phyloP scores from a whole-genome alignment of 371 early-diverging fungal species.

The Mucor lusitanicus region DNA sequence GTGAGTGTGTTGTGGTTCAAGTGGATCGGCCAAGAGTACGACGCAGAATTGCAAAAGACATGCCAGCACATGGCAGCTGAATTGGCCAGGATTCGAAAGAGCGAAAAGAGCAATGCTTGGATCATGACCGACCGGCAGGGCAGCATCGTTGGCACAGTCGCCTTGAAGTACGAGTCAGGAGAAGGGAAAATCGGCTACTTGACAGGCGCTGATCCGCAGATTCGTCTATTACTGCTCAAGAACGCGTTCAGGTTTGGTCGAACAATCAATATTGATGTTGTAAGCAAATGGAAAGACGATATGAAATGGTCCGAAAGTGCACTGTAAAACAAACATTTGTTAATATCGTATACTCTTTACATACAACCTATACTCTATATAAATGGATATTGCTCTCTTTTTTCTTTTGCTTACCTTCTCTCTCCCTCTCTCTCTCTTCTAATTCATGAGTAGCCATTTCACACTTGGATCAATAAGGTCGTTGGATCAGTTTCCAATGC shows the following conservation, averaged over 20 bases:
- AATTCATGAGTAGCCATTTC: slow-evolving; percentile 21
- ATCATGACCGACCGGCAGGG: slow-evolving; percentile 29
- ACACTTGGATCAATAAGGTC: slow-evolving; percentile 14
- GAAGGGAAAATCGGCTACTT: slow-evolving; percentile 44
- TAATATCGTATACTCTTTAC: neutral
- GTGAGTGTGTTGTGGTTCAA: slow-evolving; percentile 34
- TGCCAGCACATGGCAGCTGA: slow-evolving; percentile 3
- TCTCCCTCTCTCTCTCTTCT: neutral
- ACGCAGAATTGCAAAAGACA: neutral
- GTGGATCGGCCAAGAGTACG: slow-evolving; percentile 19
- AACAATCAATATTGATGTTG: slow-evolving; percentile 38
- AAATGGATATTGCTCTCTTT: slow-evolving; percentile 1
- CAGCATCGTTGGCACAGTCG: slow-evolving; percentile 30
- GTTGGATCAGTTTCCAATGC: slow-evolving; percentile 25
- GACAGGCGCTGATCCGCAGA: slow-evolving; percentile 30
- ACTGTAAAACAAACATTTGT: slow-evolving; percentile 17
- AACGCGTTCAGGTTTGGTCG: slow-evolving; percentile 44
- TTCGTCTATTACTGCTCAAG: slow-evolving; percentile 35
- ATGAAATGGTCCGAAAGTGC: slow-evolving; percentile 30
- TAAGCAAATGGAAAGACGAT: slow-evolving; percentile 34
- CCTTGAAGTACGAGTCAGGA: slow-evolving; percentile 24
- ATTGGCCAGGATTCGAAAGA: slow-evolving; percentile 6
- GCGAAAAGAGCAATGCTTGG: slow-evolving; percentile 36
- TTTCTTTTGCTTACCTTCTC: neutral
- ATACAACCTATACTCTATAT: neutral